Percentiles rank a stretch among this genome's conserved stretches.
Conservation (phyloP, 2,329 filamentous ascomycete genomes). For the Ophiobolus disseminans region DNA sequence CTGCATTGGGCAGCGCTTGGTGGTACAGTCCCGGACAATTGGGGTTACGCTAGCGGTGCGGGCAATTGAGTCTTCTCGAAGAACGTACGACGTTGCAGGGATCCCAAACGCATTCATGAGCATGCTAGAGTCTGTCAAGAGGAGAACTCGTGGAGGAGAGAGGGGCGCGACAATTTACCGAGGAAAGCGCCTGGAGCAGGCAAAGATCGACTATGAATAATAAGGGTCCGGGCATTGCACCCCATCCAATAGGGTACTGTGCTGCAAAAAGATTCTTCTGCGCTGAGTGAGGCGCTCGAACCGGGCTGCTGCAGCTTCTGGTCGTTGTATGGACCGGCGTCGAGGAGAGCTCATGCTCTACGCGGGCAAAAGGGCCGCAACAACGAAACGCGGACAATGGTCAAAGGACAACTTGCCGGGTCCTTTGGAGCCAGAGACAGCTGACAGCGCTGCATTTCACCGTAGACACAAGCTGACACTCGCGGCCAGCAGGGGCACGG, state of each 20-base stretch:
- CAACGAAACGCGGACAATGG: too few species aligned
- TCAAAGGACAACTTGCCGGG: too few species aligned
- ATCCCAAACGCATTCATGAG: not conserved
- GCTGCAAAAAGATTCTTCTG: not conserved
- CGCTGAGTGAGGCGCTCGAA: not conserved
- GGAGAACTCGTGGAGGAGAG: not conserved
- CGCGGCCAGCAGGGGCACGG: slow-evolving; percentile 2
- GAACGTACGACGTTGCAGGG: not conserved
- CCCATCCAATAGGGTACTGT: not conserved
- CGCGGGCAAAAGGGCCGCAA: too few species aligned
- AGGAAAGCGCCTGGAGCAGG: slow-evolving; percentile 2
- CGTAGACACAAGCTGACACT: slow-evolving; percentile 2
- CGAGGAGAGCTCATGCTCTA: not conserved
- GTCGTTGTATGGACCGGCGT: not conserved
- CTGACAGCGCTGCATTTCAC: not conserved
- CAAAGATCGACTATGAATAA: not conserved
- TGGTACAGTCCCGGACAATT: slow-evolving; percentile 14
- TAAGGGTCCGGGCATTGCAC: not conserved
- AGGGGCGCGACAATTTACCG: not conserved
- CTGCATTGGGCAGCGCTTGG: slow-evolving; percentile 14
- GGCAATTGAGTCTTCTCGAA: slow-evolving; percentile 4
- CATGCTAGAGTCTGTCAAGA: not conserved
- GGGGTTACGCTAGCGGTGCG: slow-evolving; percentile 10
- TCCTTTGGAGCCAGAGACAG: not conserved
- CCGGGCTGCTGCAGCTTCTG: slow-evolving; percentile 2